Conservation (phyloP, 2,329 filamentous ascomycete species). For the Hypoxylon sp. region DNA sequence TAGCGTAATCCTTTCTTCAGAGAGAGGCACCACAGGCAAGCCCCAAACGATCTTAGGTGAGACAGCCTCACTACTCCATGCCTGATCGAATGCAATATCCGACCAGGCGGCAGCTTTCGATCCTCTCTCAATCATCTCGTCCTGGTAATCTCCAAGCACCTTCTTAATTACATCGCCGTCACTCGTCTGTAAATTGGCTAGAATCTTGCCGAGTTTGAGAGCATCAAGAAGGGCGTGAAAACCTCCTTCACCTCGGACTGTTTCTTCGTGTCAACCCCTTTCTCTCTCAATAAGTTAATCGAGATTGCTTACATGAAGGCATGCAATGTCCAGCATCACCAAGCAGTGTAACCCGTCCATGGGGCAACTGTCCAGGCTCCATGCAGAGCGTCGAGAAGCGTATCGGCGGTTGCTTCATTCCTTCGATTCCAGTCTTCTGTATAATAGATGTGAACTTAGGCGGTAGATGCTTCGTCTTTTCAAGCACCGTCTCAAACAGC, state of each 20-base stretch:
- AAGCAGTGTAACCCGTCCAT: slow-evolving; percentile 45
- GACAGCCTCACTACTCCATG: slow-evolving; percentile 28
- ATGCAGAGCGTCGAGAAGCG: slow-evolving; percentile 43
- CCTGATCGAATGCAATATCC: slow-evolving; percentile 39
- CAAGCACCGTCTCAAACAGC: slow-evolving; percentile 64
- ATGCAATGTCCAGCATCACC: slow-evolving; percentile 49
- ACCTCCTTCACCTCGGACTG: slow-evolving; percentile 48
- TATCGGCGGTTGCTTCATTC: slow-evolving; percentile 36
- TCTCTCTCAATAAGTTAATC: neutral
- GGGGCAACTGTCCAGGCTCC: slow-evolving; percentile 43
- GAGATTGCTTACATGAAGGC: slow-evolving; percentile 43
- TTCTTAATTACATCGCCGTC: slow-evolving; percentile 39
- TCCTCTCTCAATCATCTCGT: slow-evolving; percentile 52
- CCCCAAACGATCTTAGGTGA: slow-evolving; percentile 43
- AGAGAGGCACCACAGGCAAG: slow-evolving; percentile 39
- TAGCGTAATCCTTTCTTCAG: slow-evolving; percentile 42
- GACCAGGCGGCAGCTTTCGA: slow-evolving; percentile 47
- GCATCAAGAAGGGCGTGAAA: slow-evolving; percentile 66
- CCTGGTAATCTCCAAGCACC: slow-evolving; percentile 51
- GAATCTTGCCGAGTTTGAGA: slow-evolving; percentile 49
- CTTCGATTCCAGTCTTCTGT: slow-evolving; percentile 36
- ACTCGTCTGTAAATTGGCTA: slow-evolving; percentile 43
- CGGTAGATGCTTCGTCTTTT: slow-evolving; percentile 44
- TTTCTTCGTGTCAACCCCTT: slow-evolving; percentile 8
- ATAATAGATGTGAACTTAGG: slow-evolving; percentile 42